A percentile compares a stretch with the other conserved stretches of the same genome.
Conservation (phyloP, 176 grass and related monocot species). For the Themeda triandra region DNA sequence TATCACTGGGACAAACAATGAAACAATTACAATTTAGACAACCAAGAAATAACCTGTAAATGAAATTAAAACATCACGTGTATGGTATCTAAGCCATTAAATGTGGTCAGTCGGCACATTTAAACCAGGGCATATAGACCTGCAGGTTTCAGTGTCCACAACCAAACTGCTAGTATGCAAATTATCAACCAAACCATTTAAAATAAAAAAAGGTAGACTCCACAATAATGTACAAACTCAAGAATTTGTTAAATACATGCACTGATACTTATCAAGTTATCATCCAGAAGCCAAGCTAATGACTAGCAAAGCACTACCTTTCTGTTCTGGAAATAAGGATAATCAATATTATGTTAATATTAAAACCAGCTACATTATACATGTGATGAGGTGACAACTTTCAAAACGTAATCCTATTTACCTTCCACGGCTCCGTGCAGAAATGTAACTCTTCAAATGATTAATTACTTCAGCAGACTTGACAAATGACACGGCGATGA, state of each 20-base stretch:
- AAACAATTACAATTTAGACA: neutral
- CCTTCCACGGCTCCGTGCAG: conserved; percentile 74
- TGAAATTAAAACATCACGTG: neutral
- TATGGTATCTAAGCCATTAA: neutral
- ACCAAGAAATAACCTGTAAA: neutral
- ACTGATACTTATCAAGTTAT: neutral
- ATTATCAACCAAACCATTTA: neutral
- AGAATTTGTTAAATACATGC: neutral
- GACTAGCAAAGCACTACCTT: neutral
- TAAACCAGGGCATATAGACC: neutral
- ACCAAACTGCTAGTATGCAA: neutral
- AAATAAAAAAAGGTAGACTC: neutral
- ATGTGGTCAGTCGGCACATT: neutral
- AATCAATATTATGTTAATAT: neutral
- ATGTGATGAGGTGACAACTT: neutral
- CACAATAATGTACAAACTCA: neutral
- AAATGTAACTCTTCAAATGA: conserved; percentile 96
- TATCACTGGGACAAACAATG: conserved; percentile 62
- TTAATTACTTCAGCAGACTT: conserved; percentile 97
- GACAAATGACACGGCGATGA: conserved; percentile 93
- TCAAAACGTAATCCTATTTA: conserved; percentile 6
- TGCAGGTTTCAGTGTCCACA: neutral
- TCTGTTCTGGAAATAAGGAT: neutral
- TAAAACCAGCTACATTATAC: neutral
- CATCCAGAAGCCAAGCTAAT: neutral